Evolutionary conservation across 208 protist genomes (phyloP).

Genomic region (Naegleria fowleri): DNA sequence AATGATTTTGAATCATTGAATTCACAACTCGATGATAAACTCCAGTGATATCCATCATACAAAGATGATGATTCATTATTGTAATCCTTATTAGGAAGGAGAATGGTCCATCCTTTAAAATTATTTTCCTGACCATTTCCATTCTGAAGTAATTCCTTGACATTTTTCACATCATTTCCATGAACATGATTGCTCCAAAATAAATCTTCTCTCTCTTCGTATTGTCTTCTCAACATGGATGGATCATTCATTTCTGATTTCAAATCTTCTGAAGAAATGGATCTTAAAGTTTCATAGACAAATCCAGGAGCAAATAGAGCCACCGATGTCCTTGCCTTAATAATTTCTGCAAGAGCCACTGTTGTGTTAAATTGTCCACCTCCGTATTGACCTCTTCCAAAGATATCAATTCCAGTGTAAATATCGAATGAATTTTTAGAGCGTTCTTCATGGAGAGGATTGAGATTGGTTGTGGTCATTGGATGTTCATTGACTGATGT

Average conservation of each 20-base stretch:
- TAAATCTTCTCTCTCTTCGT: neutral
- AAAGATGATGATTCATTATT: too few species aligned
- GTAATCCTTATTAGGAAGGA: neutral
- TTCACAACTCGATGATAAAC: neutral
- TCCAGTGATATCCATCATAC: neutral
- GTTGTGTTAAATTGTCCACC: slow-evolving; percentile 65
- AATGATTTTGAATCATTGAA: neutral
- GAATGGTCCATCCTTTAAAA: neutral
- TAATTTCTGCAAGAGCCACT: slow-evolving; percentile 47
- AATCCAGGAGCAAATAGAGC: slow-evolving; percentile 80
- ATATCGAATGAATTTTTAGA: slow-evolving; percentile 47
- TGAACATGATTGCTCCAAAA: neutral
- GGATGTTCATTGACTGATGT: too few species aligned
- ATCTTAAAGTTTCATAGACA: slow-evolving; percentile 55
- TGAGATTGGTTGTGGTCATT: neutral
- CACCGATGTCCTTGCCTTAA: slow-evolving; percentile 48
- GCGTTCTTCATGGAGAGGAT: slow-evolving; percentile 41
- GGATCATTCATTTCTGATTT: neutral
- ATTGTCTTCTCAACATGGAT: neutral
- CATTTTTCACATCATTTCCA: neutral
- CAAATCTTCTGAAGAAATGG: neutral
- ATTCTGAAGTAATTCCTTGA: neutral
- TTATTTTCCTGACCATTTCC: neutral
- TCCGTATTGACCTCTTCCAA: slow-evolving; percentile 60
- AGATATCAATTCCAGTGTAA: slow-evolving; percentile 73